Conservation (phyloP, 805 yeast species). For the Yamadazyma paraphyllophila region DNA sequence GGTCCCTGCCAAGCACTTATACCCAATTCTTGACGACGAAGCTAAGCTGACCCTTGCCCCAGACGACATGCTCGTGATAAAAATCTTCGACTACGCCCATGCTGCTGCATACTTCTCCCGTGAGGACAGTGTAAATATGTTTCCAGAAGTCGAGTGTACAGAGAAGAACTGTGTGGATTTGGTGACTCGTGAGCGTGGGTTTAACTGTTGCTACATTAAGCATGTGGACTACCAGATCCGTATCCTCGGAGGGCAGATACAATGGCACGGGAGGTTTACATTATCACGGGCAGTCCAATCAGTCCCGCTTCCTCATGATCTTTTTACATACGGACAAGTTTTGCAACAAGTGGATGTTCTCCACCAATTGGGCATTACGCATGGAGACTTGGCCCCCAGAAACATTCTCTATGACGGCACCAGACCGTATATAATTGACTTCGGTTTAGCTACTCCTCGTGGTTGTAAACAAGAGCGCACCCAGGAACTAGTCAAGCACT, state of each 20-base stretch:
- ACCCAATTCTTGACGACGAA: background rate
- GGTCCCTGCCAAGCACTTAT: background rate
- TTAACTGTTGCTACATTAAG: background rate
- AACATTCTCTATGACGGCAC: background rate
- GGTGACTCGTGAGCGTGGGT: background rate
- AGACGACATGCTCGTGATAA: background rate
- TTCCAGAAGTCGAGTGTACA: background rate
- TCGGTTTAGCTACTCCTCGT: background rate
- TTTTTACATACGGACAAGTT: background rate
- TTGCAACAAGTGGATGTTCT: background rate
- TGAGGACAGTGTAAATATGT: background rate
- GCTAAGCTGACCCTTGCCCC: background rate
- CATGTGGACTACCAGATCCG: background rate
- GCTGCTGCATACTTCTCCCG: background rate
- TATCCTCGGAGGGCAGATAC: background rate
- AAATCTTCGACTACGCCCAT: background rate
- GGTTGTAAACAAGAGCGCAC: background rate
- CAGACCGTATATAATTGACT: conserved; percentile 1
- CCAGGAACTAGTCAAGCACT: background rate
- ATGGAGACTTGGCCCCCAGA: conserved; percentile 1
- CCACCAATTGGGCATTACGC: background rate
- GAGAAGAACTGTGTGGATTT: conserved; percentile 1
- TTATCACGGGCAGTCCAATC: background rate
- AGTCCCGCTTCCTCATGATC: background rate
- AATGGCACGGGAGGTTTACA: conserved; percentile 1